These are phyloP conservation scores for Colletotrichum navitas DNA, from an alignment of 2,329 filamentous ascomycete genomes.

Conservation along the genomic window DNA sequence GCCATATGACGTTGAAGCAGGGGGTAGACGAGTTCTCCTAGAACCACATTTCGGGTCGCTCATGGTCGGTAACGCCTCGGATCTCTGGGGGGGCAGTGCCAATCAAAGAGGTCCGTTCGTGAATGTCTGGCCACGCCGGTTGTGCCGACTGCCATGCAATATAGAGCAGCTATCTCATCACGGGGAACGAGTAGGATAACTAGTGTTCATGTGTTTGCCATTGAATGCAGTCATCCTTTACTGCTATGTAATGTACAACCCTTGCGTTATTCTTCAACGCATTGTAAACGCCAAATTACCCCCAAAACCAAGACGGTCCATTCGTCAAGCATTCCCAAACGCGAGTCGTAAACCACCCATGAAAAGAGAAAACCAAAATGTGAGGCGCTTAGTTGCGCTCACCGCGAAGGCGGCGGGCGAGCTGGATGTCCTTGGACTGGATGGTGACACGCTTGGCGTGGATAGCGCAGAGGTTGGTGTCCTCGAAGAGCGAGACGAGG, in stretches of 20 bases:
- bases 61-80: no score
- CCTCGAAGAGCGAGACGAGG: conserved; percentile 97
- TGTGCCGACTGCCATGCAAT: no score
- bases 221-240: conserved; percentile 49
- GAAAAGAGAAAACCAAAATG: conserved; percentile 46
- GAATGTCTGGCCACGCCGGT: no score
- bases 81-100: no score
- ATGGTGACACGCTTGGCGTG: conserved; percentile 99
- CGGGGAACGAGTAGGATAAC: no score
- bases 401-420: conserved; percentile 93
- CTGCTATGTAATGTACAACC: conserved; percentile 61
- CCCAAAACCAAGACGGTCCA: conserved; percentile 49
- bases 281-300: conserved; percentile 61
- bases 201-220: conserved; percentile 50
- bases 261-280: conserved; percentile 55
- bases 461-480: conserved; percentile 98
- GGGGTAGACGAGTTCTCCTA: background rate
- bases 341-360: conserved; percentile 57
- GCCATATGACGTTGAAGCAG: background rate
- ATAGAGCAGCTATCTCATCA: no score
- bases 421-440: conserved; percentile 96
- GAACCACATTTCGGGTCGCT: background rate
- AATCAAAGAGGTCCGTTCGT: no score
- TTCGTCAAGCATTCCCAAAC: conserved; percentile 57
- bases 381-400: conserved; percentile 80